Evolutionary conservation across 768 basidiomycete species (phyloP).

Genomic region (Holtermannia corniformis): DNA sequence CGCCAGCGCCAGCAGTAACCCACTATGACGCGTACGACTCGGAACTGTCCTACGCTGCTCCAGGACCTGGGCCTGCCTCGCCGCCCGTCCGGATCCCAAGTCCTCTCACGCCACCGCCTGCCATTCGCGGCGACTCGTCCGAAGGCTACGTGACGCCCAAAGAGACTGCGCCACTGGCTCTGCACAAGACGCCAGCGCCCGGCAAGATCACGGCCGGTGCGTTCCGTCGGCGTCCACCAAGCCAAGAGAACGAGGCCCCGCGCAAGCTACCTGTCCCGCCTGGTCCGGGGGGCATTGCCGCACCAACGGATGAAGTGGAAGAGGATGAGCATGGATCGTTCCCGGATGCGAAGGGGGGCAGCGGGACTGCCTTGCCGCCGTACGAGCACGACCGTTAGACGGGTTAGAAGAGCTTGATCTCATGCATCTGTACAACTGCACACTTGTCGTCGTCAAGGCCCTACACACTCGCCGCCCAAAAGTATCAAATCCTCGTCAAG

Average conservation of each 20-base stretch:
- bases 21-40: background rate
- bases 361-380: background rate
- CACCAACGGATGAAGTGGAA: no score
- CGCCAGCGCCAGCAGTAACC: background rate
- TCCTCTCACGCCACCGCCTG: background rate
- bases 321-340: background rate
- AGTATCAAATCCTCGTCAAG: no score
- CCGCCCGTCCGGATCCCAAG: background rate
- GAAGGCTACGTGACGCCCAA: background rate
- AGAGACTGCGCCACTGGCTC: background rate
- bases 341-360: background rate
- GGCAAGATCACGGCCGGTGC: constrained; percentile 13
- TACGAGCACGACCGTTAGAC: no score
- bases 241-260: background rate
- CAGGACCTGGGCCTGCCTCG: background rate
- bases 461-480: no score
- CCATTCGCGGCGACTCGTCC: background rate
- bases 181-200: background rate
- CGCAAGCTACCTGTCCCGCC: background rate
- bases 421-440: no score
- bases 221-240: constrained; percentile 1
- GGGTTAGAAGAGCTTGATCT: no score
- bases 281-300: no score
- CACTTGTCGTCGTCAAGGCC: no score
- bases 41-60: background rate